Conservation (phyloP, 73 alveolate genomes). For the Tetrahymena malaccensis region DNA sequence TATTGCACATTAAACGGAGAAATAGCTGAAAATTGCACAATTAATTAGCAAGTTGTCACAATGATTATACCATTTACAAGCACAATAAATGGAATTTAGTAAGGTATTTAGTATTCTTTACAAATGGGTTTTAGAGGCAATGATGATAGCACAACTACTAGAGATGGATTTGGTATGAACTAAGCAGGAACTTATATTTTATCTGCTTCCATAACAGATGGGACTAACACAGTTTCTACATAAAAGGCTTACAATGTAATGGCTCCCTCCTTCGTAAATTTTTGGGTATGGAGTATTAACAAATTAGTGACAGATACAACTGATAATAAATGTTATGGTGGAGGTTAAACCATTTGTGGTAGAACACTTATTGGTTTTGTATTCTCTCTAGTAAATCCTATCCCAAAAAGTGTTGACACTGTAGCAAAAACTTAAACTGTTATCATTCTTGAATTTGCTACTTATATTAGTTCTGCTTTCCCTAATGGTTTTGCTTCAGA, state of each 20-base stretch:
- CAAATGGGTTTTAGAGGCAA: constrained; percentile 17
- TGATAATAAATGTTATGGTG: background rate
- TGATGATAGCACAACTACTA: constrained; percentile 4
- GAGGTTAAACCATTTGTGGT: background rate
- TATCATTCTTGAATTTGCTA: background rate
- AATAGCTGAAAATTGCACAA: background rate
- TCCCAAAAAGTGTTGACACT: background rate
- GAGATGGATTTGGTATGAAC: constrained; percentile 4
- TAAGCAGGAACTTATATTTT: constrained; percentile 26
- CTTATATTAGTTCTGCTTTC: background rate
- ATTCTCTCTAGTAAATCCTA: background rate
- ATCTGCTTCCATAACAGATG: background rate
- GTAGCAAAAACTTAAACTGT: background rate
- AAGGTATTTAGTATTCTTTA: background rate
- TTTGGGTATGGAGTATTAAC: constrained; percentile 29
- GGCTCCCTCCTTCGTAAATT: constrained; percentile 11
- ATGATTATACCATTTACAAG: background rate
- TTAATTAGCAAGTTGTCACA: background rate
- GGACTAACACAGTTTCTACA: background rate
- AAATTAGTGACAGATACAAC: constrained; percentile 7
- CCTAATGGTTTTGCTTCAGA: constrained; percentile 13
- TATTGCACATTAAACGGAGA: constrained; percentile 14
- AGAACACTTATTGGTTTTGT: background rate
- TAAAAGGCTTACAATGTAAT: background rate
- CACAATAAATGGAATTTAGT: background rate